Evolutionary conservation across 2,329 filamentous ascomycete genomes (phyloP).

Genomic region (Alternaria brassicicola): DNA sequence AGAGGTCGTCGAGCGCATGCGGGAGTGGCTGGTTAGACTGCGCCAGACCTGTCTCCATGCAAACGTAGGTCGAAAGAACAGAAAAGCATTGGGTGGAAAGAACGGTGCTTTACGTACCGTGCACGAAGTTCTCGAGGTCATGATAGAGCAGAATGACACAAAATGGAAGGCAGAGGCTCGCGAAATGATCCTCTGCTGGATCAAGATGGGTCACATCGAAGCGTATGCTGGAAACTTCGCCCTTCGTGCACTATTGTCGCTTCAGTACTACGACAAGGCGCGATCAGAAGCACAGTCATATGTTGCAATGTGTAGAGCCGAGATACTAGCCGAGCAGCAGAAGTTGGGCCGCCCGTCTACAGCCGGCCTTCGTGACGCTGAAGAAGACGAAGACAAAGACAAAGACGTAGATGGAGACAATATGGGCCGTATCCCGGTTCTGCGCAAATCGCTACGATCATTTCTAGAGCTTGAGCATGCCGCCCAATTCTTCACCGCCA

Average conservation of each 20-base stretch:
- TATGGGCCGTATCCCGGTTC: conserved; percentile 59
- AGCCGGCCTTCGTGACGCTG: conserved; percentile 45
- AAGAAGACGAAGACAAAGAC: conserved; percentile 47
- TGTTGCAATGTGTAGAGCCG: conserved; percentile 68
- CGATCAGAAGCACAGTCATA: conserved; percentile 52
- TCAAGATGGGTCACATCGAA: conserved; percentile 76
- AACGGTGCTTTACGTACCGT: conserved; percentile 78
- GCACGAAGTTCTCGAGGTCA: conserved; percentile 82
- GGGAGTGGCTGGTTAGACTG: conserved; percentile 75
- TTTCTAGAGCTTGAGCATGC: conserved; percentile 82
- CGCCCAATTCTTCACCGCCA: conserved; percentile 83
- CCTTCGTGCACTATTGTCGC: conserved; percentile 65
- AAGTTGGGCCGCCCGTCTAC: conserved; percentile 33
- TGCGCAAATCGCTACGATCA: conserved; percentile 70
- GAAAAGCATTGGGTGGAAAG: conserved; percentile 65
- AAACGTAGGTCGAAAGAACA: conserved; percentile 73
- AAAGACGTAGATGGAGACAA: conserved; percentile 49
- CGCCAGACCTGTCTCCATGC: conserved; percentile 87
- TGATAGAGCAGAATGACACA: conserved; percentile 85
- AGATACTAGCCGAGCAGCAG: conserved; percentile 61
- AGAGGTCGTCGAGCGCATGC: conserved; percentile 71
- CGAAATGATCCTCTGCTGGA: conserved; percentile 64
- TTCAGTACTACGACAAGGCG: conserved; percentile 69
- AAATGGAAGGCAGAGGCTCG: conserved; percentile 72
- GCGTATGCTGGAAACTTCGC: conserved; percentile 71